These are phyloP conservation scores for Sporisorium sorghi DNA, from an alignment of 1,284 basidiomycete genomes.

Conservation along the genomic window DNA sequence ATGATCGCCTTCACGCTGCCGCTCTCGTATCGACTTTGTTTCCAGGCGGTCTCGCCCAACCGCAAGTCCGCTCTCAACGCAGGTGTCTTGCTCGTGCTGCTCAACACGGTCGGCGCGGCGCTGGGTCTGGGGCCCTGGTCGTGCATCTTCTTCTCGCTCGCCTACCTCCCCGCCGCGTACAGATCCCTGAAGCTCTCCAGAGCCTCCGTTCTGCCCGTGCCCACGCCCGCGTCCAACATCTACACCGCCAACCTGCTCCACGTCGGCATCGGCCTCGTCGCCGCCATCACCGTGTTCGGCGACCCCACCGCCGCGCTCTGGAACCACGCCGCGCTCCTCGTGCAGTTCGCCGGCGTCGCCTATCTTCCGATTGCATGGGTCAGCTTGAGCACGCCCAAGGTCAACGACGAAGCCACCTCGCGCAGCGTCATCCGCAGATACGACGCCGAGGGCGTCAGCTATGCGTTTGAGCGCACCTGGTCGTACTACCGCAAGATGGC, in stretches of 20 bases:
- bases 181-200: slow-evolving; percentile 35
- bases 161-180: slow-evolving; percentile 39
- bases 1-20: slow-evolving; percentile 34
- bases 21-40: slow-evolving; percentile 40
- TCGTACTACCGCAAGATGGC: slow-evolving; percentile 55
- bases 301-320: slow-evolving; percentile 19
- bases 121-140: slow-evolving; percentile 41
- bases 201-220: slow-evolving; percentile 39
- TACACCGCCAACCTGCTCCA: slow-evolving; percentile 44
- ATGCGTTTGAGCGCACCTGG: slow-evolving; percentile 56
- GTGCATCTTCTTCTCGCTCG: slow-evolving; percentile 25
- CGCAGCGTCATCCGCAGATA: slow-evolving; percentile 38
- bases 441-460: slow-evolving; percentile 53
- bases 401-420: slow-evolving; percentile 38
- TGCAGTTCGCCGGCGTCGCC: slow-evolving; percentile 37
- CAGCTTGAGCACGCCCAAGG: slow-evolving; percentile 42
- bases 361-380: slow-evolving; percentile 39
- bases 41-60: slow-evolving; percentile 51
- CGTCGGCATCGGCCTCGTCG: slow-evolving; percentile 14
- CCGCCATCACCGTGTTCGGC: slow-evolving; percentile 25
- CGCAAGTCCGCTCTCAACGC: slow-evolving; percentile 40
- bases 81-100: slow-evolving; percentile 32
- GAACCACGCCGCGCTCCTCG: slow-evolving; percentile 29
- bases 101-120: slow-evolving; percentile 40
- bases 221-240: slow-evolving; percentile 44